phyloP scores from a whole-genome alignment of 352 stramenopile species.

The Pythium monospermum region DNA sequence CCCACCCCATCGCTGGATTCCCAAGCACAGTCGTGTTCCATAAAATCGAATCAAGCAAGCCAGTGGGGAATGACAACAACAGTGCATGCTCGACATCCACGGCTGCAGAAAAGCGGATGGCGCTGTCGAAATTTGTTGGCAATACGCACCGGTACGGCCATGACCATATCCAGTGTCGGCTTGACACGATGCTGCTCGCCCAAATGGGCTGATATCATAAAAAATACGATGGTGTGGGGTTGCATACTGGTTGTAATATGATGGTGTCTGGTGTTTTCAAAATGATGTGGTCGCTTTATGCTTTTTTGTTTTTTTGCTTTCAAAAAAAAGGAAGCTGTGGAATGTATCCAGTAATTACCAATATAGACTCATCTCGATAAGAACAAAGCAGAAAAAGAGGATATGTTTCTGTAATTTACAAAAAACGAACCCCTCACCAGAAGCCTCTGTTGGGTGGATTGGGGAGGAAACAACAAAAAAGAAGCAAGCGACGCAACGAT shows the following conservation, averaged over 20 bases:
- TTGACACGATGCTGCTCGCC: conserved; percentile 5
- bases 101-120: not conserved
- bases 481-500: too few relatives aligned
- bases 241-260: too few relatives aligned
- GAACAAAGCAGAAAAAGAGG: not conserved
- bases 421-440: too few relatives aligned
- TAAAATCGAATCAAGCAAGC: not conserved
- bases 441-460: too few relatives aligned
- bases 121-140: conserved; percentile 4
- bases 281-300: conserved; percentile 12
- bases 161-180: conserved; percentile 9
- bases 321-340: conserved; percentile 4
- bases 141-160: conserved; percentile 2
- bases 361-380: too few relatives aligned
- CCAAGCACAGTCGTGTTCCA: too few relatives aligned
- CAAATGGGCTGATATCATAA: not conserved
- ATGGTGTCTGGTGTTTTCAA: not conserved
- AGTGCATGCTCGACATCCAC: not conserved
- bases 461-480: too few relatives aligned
- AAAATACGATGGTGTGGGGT: not conserved
- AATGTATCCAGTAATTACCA: not conserved
- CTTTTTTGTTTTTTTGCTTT: not conserved
- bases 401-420: not conserved
- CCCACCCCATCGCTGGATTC: too few relatives aligned
- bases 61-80: conserved; percentile 2